A percentile compares a stretch with the other conserved stretches of the same genome.
These are phyloP conservation scores for Hericium erinaceus DNA, from an alignment of 768 basidiomycete species.

Conservation along the genomic window DNA sequence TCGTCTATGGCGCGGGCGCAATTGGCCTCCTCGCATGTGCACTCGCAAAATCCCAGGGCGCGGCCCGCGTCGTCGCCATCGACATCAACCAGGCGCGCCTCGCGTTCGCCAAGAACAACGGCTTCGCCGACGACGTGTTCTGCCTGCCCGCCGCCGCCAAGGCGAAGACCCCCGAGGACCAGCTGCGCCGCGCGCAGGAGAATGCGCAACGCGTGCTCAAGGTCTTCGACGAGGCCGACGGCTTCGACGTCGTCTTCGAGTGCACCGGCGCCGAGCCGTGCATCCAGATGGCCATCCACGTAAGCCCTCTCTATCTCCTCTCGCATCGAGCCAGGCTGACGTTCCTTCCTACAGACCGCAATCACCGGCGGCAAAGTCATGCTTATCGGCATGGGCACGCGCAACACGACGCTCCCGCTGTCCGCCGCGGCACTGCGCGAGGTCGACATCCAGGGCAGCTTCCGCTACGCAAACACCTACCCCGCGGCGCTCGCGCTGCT, in stretches of 20 bases:
- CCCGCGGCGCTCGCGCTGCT: slow-evolving; percentile 69
- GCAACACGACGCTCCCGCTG: slow-evolving; percentile 74
- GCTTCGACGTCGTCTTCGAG: slow-evolving; percentile 91
- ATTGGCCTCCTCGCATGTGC: slow-evolving; percentile 88
- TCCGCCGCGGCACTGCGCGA: slow-evolving; percentile 77
- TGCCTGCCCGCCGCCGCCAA: slow-evolving; percentile 43
- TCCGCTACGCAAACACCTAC: slow-evolving; percentile 88
- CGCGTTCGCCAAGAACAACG: slow-evolving; percentile 64
- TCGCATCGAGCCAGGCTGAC: slow-evolving; percentile 4
- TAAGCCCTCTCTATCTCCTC: slow-evolving; percentile 34
- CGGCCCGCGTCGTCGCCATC: slow-evolving; percentile 60
- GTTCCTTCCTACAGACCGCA: slow-evolving; percentile 47
- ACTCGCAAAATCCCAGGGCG: slow-evolving; percentile 64
- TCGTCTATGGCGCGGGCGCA: slow-evolving; percentile 88
- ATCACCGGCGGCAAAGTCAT: slow-evolving; percentile 81
- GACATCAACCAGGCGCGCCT: slow-evolving; percentile 84
- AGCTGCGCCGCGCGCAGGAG: slow-evolving; percentile 52
- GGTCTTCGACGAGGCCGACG: slow-evolving; percentile 54
- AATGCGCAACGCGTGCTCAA: slow-evolving; percentile 40
- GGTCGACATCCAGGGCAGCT: slow-evolving; percentile 87
- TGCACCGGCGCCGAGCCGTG: slow-evolving; percentile 91
- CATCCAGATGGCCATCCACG: slow-evolving; percentile 85
- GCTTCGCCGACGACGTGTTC: slow-evolving; percentile 69
- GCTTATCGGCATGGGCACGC: slow-evolving; percentile 93
- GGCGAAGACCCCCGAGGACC: slow-evolving; percentile 46